These are phyloP conservation scores for Sphagnum contortum DNA, from an alignment of 225 moss, liverwort and hornwort genomes.

Conservation along the genomic window DNA sequence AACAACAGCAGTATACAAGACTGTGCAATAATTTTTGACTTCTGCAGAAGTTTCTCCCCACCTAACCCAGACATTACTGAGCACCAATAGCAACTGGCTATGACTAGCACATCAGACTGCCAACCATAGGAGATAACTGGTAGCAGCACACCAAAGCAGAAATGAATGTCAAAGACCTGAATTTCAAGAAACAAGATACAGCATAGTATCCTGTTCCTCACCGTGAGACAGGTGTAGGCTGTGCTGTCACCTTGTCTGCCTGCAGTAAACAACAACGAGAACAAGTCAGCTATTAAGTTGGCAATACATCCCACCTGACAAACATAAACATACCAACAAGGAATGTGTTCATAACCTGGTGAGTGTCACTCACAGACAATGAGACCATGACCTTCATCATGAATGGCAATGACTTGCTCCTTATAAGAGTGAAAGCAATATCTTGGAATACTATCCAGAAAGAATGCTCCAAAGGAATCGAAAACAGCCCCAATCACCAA, in stretches of 20 bases:
- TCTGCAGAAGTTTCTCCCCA: too few species aligned
- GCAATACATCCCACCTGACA: too few species aligned
- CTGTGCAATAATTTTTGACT: too few species aligned
- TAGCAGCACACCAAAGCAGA: too few species aligned
- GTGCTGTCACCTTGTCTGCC: conserved; percentile 73
- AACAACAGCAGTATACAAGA: not conserved
- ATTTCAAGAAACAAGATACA: not conserved
- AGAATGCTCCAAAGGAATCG: not conserved
- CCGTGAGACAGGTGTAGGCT: conserved; percentile 88
- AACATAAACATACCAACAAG: too few species aligned
- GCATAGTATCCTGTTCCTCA: conserved; percentile 21
- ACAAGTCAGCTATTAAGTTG: conserved; percentile 7
- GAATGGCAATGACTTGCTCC: not conserved
- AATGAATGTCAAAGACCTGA: not conserved
- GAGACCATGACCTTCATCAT: not conserved
- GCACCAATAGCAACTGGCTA: too few species aligned
- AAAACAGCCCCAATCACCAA: not conserved
- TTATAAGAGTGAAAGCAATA: not conserved
- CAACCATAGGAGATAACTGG: too few species aligned
- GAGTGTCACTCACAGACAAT: not conserved
- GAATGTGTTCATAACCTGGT: too few species aligned
- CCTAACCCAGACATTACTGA: too few species aligned
- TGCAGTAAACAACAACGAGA: conserved; percentile 22
- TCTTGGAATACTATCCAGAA: not conserved
- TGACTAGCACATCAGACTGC: too few species aligned